A percentile compares a stretch with the other conserved stretches of the same genome.
Evolutionary conservation across 345 rosid species (phyloP).

Genomic region (Reutealis trisperma): DNA sequence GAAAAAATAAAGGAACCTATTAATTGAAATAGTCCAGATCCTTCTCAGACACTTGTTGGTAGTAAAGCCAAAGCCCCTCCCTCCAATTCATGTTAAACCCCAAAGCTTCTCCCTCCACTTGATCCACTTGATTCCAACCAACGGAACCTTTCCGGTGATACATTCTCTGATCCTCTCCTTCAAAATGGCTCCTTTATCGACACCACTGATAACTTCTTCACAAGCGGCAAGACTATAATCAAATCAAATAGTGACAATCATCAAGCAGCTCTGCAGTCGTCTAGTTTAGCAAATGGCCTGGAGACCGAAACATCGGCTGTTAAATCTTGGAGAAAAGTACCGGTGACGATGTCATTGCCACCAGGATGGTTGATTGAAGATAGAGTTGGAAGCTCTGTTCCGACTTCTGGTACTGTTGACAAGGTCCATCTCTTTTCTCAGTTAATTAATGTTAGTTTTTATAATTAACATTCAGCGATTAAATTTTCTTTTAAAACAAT

Average conservation of each 20-base stretch:
- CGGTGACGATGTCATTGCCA: conserved; percentile 34
- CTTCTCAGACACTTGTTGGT: neutral
- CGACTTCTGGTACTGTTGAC: conserved; percentile 68
- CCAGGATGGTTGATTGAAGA: conserved; percentile 78
- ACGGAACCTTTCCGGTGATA: neutral
- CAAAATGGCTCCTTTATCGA: conserved; percentile 10
- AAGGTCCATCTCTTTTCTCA: conserved; percentile 45
- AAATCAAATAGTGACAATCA: neutral
- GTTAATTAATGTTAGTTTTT: neutral
- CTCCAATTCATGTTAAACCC: conserved; percentile 9
- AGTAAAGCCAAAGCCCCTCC: neutral
- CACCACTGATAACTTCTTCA: neutral
- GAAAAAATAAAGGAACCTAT: too few relatives aligned
- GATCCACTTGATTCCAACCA: neutral
- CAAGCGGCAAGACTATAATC: neutral
- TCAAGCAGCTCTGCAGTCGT: neutral
- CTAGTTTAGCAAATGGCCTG: neutral
- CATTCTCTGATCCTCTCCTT: conserved; percentile 14
- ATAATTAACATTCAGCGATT: neutral
- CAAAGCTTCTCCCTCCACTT: neutral
- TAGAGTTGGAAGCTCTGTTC: conserved; percentile 67
- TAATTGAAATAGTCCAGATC: neutral
- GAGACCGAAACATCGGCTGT: neutral
- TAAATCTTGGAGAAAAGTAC: conserved; percentile 14
- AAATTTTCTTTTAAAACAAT: too few relatives aligned